Base-by-base conservation (phyloP, 1,284 basidiomycete species). In the Phaffia rhodozyma region DNA sequence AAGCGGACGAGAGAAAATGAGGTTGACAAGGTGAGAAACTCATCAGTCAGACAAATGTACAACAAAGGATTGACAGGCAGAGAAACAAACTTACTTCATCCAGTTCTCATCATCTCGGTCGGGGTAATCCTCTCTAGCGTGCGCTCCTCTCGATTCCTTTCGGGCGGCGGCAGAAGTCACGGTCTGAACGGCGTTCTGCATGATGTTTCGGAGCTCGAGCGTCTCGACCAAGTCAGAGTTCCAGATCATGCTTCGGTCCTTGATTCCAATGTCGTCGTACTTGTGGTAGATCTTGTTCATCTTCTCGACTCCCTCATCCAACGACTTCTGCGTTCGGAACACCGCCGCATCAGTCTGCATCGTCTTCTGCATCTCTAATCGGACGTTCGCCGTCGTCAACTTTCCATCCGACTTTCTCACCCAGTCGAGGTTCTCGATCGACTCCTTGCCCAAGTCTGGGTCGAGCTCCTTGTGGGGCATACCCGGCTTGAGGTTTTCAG, bases 221-320 rank as follows among this genome's bases (percentile, higher is more conserved):
- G 91, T 96, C 80, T 99, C 96, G 68, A 97, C 82, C 65, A 98
- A 85, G 75, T 99, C 96, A 69, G 70, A 32, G 79, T 96, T 96
- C 96, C 94, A 97, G 78, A 98, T 96, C 91, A 97, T 89, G 75
- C 88, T 91, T 73, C 94, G 84, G 78, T 98, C 96, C 81, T 94
- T 94, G 79, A 97, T 89, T 67, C 91, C 89, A 70, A 99, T 87
- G 60, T 96, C 83, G 70, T 87, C 82, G 78, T 86, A 98, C 74
- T 82, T 87, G 72, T 86, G 83, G 81, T 90, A 93, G 69, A 97
- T 91, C 64, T 83, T 80, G 68, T 82, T 82, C 74, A 99, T 82
- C 79, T 91, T 92, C 75, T 82, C 71, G 52, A 96, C 90, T 79
- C 96, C 96, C 72, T 94, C 86, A 71, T 97, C 92, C 67, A 99